Evolutionary conservation across 768 basidiomycete genomes (phyloP).

Genomic region (Amanita rubescens): DNA sequence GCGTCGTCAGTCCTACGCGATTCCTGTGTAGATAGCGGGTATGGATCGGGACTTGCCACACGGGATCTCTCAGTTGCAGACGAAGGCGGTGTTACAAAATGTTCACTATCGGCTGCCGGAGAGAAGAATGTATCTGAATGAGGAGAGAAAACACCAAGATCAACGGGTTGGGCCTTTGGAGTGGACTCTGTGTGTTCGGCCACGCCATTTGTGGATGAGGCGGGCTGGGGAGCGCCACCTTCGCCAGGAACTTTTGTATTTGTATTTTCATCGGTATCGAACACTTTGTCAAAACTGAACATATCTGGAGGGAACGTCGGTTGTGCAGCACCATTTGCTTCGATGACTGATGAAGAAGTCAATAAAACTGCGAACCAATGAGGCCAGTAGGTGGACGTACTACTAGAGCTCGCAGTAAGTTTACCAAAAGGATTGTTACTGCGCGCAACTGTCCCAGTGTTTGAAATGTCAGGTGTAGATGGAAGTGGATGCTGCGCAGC

Average conservation of each 20-base stretch:
- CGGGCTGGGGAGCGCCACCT: conserved; percentile 10
- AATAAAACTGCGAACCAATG: conserved; percentile 53
- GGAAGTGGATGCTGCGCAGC: conserved; percentile 74
- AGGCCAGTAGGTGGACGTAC: conserved; percentile 36
- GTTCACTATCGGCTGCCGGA: conserved; percentile 38
- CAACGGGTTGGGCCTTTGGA: conserved; percentile 14
- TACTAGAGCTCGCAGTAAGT: conserved; percentile 42
- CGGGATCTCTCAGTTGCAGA: background rate
- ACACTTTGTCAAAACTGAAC: conserved; percentile 41
- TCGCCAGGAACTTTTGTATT: conserved; percentile 11
- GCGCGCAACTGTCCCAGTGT: conserved; percentile 35
- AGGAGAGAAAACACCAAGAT: conserved; percentile 5
- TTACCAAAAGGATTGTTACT: conserved; percentile 93
- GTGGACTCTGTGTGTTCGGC: background rate
- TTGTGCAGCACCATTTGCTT: conserved; percentile 18
- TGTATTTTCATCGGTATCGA: conserved; percentile 13
- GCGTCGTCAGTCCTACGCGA: background rate
- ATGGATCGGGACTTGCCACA: background rate
- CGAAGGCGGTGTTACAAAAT: conserved; percentile 52
- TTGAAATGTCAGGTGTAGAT: conserved; percentile 53
- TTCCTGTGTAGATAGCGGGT: background rate
- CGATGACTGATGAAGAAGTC: conserved; percentile 28
- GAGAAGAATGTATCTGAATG: conserved; percentile 11
- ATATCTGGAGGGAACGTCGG: conserved; percentile 20
- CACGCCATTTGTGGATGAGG: background rate